These are phyloP conservation scores for Geoglossum cookeanum DNA, from an alignment of 2,329 filamentous ascomycete species.

Conservation along the genomic window DNA sequence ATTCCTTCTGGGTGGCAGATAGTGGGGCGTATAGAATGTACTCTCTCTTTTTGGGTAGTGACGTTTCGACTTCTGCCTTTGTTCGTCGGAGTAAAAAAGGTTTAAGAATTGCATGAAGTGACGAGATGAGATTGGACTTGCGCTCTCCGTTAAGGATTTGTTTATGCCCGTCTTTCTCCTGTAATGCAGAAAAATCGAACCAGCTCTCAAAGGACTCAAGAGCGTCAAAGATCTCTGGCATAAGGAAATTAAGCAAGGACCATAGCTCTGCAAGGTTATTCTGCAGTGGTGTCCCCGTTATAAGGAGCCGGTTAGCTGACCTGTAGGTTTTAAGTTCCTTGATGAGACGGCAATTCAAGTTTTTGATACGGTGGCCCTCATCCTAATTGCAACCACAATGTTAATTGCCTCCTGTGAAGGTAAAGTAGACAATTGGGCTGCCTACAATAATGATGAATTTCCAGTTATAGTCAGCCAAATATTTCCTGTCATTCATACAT, in stretches of 20 bases:
- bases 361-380: conserved; percentile 93
- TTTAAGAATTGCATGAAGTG: conserved; percentile 83
- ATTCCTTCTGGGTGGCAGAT: conserved; percentile 72
- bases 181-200: conserved; percentile 90
- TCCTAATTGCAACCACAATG: conserved; percentile 32
- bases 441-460: conserved; percentile 87
- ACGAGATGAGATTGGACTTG: conserved; percentile 61
- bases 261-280: conserved; percentile 92
- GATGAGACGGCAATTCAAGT: conserved; percentile 82
- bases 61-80: conserved; percentile 80
- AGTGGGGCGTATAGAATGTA: conserved; percentile 91
- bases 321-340: conserved; percentile 74
- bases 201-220: conserved; percentile 84
- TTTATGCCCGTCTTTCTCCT: conserved; percentile 62
- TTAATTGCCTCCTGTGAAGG: conserved; percentile 8
- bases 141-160: conserved; percentile 63
- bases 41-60: conserved; percentile 89
- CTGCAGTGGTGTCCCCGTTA: conserved; percentile 86
- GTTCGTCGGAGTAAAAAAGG: conserved; percentile 74
- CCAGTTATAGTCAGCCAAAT: conserved; percentile 72
- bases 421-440: conserved; percentile 6
- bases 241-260: conserved; percentile 83
- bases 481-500: conserved; percentile 72
- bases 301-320: conserved; percentile 76
- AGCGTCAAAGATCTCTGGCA: conserved; percentile 84